Base-by-base conservation (phyloP, 768 basidiomycete species). In the Pulveroboletus sp. region DNA sequence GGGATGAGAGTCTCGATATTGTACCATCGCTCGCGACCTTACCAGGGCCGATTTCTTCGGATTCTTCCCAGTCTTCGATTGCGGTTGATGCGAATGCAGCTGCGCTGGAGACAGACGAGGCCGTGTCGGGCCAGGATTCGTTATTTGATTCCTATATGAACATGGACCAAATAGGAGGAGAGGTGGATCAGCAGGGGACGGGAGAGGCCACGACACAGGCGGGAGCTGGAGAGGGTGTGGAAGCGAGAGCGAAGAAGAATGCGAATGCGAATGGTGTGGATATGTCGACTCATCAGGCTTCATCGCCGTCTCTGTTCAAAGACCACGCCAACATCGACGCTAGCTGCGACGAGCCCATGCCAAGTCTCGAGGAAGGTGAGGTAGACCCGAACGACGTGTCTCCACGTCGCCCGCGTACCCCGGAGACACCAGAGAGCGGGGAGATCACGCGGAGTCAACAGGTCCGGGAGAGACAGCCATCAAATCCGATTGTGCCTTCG, bases 101-200 rank as follows among this genome's bases (percentile, higher is more conserved):
- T 14, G 41, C 19, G 5, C 44, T 38, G 11, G 60, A 37, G 9
- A 20, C 23, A 1, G 29, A 1, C 16, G 61, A 47, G 24, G 54
- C 49, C 24, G 27, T 2, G 22, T 9, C 19, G 13, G 55, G 26
- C 11, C 24, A 37, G 2, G 62, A 64, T 11, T 23, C 44, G 16
- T 27, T 63, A 27, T 55, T 63, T 9, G 49, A 59, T 31, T 62
- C 62, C 38, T 64, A 53, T 43, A 22, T 64, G 34, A 60, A 64
- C 20, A 48, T 62, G 51, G 57, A 63, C 16, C 53, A 52, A 9
- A 19, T 54, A 2, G 50, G 30, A 31, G 60, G 31, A 16, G 51
- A 39, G 17, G 12, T 2, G 7, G 43, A 42, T 22, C 47, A 42
- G 7, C 43, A 35, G 13, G 44, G 5, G 27, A 22, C 23, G 19